phyloP scores from a whole-genome alignment of 1,284 basidiomycete genomes.

The Microbotryomycetes sp. region DNA sequence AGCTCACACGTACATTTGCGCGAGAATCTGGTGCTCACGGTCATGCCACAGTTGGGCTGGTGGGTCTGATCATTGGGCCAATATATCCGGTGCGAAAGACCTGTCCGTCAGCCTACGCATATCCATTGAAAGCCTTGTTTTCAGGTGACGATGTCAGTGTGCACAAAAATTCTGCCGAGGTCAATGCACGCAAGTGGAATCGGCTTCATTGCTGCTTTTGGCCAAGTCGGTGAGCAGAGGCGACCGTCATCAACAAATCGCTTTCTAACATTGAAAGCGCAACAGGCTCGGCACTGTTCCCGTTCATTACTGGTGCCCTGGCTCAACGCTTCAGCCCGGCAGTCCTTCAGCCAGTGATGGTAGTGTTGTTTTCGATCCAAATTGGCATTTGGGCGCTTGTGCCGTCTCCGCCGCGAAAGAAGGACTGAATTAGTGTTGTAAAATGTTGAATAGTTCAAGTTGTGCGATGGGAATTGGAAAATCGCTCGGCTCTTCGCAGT shows the following conservation, averaged over 20 bases:
- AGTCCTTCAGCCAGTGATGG: conserved; percentile 22
- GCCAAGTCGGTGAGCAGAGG: conserved; percentile 1
- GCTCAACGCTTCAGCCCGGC: conserved; percentile 9
- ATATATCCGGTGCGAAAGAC: neutral
- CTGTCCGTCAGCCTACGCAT: too few species aligned
- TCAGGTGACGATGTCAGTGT: conserved; percentile 7
- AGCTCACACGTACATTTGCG: neutral
- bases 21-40: neutral
- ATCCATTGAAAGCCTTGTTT: too few species aligned
- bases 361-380: conserved; percentile 26
- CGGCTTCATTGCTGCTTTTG: conserved; percentile 20
- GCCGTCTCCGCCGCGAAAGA: conserved; percentile 3
- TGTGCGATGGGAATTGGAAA: too few species aligned
- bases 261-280: neutral
- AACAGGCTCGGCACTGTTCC: conserved; percentile 18
- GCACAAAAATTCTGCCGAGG: conserved; percentile 11
- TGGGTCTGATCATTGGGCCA: conserved; percentile 1
- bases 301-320: conserved; percentile 25
- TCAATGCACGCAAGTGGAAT: conserved; percentile 7
- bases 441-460: neutral
- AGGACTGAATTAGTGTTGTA: conserved; percentile 14
- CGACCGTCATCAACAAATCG: neutral
- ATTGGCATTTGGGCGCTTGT: conserved; percentile 2
- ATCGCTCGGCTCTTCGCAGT: too few species aligned
- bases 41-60: neutral